Percentiles rank a stretch among this genome's conserved stretches.
These are phyloP conservation scores for Phialocephala subalpina DNA, from an alignment of 2,329 filamentous ascomycete genomes.

Conservation along the genomic window DNA sequence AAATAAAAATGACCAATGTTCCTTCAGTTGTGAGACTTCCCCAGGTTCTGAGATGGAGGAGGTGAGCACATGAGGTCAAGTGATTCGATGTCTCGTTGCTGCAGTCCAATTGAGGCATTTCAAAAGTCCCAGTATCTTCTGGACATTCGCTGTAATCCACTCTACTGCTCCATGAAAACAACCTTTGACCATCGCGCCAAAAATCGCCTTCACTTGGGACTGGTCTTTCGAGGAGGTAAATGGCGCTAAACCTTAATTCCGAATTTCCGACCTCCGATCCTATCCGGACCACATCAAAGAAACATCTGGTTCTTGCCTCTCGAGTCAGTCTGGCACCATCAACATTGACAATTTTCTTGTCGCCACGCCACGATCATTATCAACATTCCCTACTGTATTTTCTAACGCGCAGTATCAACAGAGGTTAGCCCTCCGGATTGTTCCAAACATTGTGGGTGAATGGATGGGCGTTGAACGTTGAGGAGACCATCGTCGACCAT, in stretches of 20 bases:
- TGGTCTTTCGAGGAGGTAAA: neutral
- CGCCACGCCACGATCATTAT: conserved; percentile 16
- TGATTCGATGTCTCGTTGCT: neutral
- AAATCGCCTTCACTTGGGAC: neutral
- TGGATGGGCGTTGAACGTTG: conserved; percentile 10
- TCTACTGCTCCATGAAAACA: neutral
- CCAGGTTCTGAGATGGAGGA: neutral
- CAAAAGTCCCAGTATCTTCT: neutral
- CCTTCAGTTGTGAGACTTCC: neutral
- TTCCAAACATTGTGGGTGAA: neutral
- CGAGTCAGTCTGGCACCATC: conserved; percentile 16
- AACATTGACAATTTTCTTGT: conserved; percentile 9
- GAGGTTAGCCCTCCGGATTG: conserved; percentile 1
- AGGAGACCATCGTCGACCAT: conserved; percentile 26
- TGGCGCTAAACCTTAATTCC: neutral
- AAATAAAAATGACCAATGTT: conserved; percentile 15
- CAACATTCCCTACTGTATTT: conserved; percentile 19
- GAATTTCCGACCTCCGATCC: conserved; percentile 1
- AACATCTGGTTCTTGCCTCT: conserved; percentile 3
- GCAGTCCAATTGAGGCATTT: neutral
- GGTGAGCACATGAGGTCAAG: conserved; percentile 2
- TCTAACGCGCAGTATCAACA: conserved; percentile 1
- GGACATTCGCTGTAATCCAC: neutral
- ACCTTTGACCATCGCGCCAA: neutral
- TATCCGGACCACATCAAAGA: too few relatives aligned